Base-by-base conservation (phyloP, 257 asterid species). In the Ilex asprella region DNA sequence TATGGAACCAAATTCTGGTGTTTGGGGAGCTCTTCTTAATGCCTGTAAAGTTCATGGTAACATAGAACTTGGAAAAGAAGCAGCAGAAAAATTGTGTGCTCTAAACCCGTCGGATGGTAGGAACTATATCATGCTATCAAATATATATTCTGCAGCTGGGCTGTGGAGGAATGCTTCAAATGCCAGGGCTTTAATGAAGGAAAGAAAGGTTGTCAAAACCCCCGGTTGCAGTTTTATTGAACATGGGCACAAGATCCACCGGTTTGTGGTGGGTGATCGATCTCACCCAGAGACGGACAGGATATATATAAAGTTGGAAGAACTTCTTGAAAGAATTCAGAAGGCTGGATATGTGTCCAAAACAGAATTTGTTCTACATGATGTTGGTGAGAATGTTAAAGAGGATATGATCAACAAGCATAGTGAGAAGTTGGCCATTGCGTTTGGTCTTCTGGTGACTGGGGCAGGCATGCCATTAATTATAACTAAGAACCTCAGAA, bases 1-100 rank as follows among this genome's bases (percentile, higher is more conserved):
- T 12, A 60, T 60, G 65, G 65, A 60, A 15, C 65, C 65, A 46
- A 60, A 60, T 46, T 30, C 49, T 46, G 55, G 41, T 11, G 65
- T 43, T 46, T 60, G 65, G 65, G 56, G 56, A 11, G 55, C 54
- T 29, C 55, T 44, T 43, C 65, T 60, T 43, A 60, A 46, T 60
- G 65, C 65, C 0, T 60, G 65, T 60, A 60, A 50, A 39, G 30
- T 60, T 60, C 16, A 6, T 60, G 57, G 57, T 21, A 53, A n/a
- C 30, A 53, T 53, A 14, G 57, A 16, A 27, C 27, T 53, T 53
- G 57, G 57, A 2, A 53, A 53, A 16, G 57, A 53, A 53, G 57
- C 44, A 14, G 65, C 55, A 5, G 43, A 61, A 13, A 44, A 10
- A 61, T 47, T 61, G 41, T 61, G 44, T 30, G 10, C 11, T 53